phyloP scores from a whole-genome alignment of 805 yeast genomes.

The Candida tammaniensis region DNA sequence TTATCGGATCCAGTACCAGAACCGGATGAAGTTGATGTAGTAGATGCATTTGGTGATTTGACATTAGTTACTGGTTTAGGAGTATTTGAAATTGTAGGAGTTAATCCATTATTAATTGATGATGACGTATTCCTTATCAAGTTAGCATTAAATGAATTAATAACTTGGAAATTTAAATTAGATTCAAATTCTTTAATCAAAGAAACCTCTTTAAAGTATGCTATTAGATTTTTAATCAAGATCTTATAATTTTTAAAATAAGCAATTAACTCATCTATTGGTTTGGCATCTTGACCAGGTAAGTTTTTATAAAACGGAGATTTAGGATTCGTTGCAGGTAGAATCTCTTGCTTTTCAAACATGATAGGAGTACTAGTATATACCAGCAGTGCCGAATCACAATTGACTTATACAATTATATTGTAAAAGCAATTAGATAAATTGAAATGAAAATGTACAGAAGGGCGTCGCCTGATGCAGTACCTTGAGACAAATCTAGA shows the following conservation, averaged over 20 bases:
- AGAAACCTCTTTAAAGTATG: slow-evolving; percentile 41
- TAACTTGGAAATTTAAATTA: slow-evolving; percentile 35
- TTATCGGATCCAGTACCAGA: slow-evolving; percentile 8
- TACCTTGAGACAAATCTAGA: no score
- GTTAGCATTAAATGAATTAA: slow-evolving; percentile 29
- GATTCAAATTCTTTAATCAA: slow-evolving; percentile 47
- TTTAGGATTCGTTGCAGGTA: slow-evolving; percentile 31
- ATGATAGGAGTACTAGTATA: no score
- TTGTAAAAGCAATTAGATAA: no score
- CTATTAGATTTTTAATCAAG: slow-evolving; percentile 34
- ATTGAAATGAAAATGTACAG: no score
- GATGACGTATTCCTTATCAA: background rate
- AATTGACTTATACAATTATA: no score
- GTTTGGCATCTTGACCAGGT: slow-evolving; percentile 37
- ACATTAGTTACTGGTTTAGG: slow-evolving; percentile 3
- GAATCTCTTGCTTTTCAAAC: slow-evolving; percentile 19
- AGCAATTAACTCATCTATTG: slow-evolving; percentile 35
- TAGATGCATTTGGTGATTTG: background rate
- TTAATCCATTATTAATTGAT: slow-evolving; percentile 7
- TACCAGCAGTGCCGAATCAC: no score
- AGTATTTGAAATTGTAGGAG: slow-evolving; percentile 8
- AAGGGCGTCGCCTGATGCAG: no score
- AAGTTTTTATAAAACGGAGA: slow-evolving; percentile 39
- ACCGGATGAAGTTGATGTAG: background rate
- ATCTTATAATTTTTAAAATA: slow-evolving; percentile 42